phyloP scores from a whole-genome alignment of 345 rosid genomes.

The Hirschfeldia incana region DNA sequence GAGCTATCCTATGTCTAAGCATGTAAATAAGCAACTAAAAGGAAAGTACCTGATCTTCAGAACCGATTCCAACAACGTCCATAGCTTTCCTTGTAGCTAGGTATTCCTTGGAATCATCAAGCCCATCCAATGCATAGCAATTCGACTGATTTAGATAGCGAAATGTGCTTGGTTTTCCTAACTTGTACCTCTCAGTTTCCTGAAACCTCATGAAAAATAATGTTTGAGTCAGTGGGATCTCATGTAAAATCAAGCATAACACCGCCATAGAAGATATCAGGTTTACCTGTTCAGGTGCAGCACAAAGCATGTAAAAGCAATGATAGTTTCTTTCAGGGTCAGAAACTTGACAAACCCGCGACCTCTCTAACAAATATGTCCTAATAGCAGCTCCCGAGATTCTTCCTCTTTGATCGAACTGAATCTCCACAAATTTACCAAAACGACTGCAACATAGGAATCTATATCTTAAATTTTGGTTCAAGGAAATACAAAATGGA shows the following conservation, averaged over 20 bases:
- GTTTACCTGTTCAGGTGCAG: slow-evolving; percentile 80
- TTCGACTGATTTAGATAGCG: slow-evolving; percentile 91
- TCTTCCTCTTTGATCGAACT: slow-evolving; percentile 76
- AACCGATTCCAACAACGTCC: slow-evolving; percentile 86
- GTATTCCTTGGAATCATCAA: slow-evolving; percentile 88
- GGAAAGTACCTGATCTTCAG: slow-evolving; percentile 70
- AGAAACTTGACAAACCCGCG: slow-evolving; percentile 98
- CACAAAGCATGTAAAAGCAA: slow-evolving; percentile 99
- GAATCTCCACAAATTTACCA: slow-evolving; percentile 98
- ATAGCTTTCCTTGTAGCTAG: slow-evolving; percentile 80
- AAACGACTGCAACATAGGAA: slow-evolving; percentile 71
- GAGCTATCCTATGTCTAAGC: slow-evolving; percentile 18
- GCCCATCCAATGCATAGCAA: slow-evolving; percentile 74
- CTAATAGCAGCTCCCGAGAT: slow-evolving; percentile 98
- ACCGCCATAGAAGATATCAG: slow-evolving; percentile 16
- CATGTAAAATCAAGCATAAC: slow-evolving; percentile 2
- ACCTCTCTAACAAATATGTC: slow-evolving; percentile 92
- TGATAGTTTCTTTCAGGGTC: slow-evolving; percentile 99
- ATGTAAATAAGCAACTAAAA: slow-evolving; percentile 22
- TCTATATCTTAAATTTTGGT: slow-evolving; percentile 1
- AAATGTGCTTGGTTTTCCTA: slow-evolving; percentile 80
- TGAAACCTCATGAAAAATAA: slow-evolving; percentile 36
- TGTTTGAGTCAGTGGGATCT: not conserved
- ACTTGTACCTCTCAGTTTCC: slow-evolving; percentile 73
- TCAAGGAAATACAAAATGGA: slow-evolving; percentile 21